These are phyloP conservation scores for Thuidium tamariscinum DNA, from an alignment of 225 moss, liverwort and hornwort species.

Conservation along the genomic window DNA sequence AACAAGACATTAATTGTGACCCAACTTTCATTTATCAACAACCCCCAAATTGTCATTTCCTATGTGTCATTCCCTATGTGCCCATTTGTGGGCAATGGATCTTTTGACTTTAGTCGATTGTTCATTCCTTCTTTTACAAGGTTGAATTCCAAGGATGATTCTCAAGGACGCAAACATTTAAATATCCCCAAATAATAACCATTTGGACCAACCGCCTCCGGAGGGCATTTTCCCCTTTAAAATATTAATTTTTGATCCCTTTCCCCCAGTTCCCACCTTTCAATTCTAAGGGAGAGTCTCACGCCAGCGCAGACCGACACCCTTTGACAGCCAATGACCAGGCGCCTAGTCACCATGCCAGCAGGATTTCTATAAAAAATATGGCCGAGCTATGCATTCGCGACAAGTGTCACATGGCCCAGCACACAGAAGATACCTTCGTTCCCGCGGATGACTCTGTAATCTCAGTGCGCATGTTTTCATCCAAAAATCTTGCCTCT, in stretches of 20 bases:
- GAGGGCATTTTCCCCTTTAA: not conserved
- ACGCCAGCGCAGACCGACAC: not conserved
- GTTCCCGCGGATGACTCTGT: not conserved
- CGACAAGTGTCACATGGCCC: not conserved
- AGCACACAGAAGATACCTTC: not conserved
- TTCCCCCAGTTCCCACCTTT: not conserved
- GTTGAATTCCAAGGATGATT: not conserved
- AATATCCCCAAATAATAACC: no score
- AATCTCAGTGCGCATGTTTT: accelerated
- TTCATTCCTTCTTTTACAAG: not conserved
- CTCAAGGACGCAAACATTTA: not conserved
- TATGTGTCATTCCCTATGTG: no score
- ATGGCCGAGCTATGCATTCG: not conserved
- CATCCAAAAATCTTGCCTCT: not conserved
- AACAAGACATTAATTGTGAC: no score
- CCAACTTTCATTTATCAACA: not conserved
- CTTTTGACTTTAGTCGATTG: not conserved
- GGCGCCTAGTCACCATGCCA: not conserved
- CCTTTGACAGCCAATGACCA: not conserved
- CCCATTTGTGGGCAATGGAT: no score
- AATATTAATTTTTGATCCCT: not conserved
- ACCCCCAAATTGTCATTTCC: no score
- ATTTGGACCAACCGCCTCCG: not conserved
- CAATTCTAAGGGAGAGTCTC: not conserved
- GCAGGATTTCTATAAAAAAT: not conserved